Percentiles rank a stretch among this genome's conserved stretches.
These are phyloP conservation scores for Penicillium decumbens DNA, from an alignment of 2,329 filamentous ascomycete species.

Conservation along the genomic window DNA sequence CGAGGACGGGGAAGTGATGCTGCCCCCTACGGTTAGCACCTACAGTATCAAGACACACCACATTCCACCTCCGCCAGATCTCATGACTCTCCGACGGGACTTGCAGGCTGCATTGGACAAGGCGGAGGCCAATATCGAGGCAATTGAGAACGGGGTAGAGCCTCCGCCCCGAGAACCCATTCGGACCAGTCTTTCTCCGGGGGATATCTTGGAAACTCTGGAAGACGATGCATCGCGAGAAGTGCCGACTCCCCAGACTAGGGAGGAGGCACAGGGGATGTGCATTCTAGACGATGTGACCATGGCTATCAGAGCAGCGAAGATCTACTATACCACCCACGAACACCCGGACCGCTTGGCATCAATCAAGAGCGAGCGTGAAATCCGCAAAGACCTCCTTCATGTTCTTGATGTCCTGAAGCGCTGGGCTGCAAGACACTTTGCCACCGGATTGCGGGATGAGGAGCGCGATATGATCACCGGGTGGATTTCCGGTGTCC, in stretches of 20 bases:
- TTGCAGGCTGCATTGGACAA: constrained; percentile 64
- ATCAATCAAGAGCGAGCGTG: constrained; percentile 78
- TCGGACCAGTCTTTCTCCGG: constrained; percentile 31
- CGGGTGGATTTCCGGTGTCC: constrained; percentile 74
- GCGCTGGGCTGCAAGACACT: constrained; percentile 82
- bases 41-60: constrained; percentile 82
- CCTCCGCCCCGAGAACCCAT: constrained; percentile 29
- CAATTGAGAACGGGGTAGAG: constrained; percentile 29
- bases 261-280: constrained; percentile 85
- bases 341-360: constrained; percentile 80
- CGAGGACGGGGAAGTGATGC: constrained; percentile 67
- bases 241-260: constrained; percentile 52
- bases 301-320: constrained; percentile 89
- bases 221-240: constrained; percentile 37
- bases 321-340: constrained; percentile 93
- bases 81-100: constrained; percentile 69
- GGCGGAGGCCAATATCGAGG: constrained; percentile 62
- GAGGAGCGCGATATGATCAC: constrained; percentile 73
- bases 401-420: constrained; percentile 86
- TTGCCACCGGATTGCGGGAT: constrained; percentile 72
- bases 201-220: constrained; percentile 35
- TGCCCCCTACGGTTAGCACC: constrained; percentile 95
- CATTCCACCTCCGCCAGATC: constrained; percentile 76
- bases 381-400: constrained; percentile 77
- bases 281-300: constrained; percentile 90